Evolutionary conservation across 2,329 filamentous ascomycete genomes (phyloP).

Genomic region (Sporothrix pallida): DNA sequence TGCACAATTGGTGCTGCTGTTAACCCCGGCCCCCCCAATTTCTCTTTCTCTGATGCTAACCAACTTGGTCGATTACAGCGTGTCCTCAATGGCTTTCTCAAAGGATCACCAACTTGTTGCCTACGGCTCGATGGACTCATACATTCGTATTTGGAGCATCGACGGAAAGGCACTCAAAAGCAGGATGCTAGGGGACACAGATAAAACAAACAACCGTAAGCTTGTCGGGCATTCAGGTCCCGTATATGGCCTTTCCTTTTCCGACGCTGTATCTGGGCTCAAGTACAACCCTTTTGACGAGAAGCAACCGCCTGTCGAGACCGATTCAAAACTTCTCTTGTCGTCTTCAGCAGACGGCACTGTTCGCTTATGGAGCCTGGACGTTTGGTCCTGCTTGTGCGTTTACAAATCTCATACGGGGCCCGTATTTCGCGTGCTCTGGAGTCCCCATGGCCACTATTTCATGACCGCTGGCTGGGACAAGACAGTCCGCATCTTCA

Average conservation of each 20-base stretch:
- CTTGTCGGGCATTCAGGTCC: slow-evolving; percentile 89
- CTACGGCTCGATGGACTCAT: slow-evolving; percentile 89
- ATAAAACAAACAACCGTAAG: slow-evolving; percentile 69
- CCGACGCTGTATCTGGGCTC: slow-evolving; percentile 66
- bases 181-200: slow-evolving; percentile 63
- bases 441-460: slow-evolving; percentile 94
- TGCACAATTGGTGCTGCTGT: not conserved
- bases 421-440: slow-evolving; percentile 85
- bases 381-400: slow-evolving; percentile 89
- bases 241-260: slow-evolving; percentile 89
- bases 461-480: slow-evolving; percentile 89
- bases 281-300: slow-evolving; percentile 59
- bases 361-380: slow-evolving; percentile 89
- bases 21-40: not conserved
- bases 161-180: slow-evolving; percentile 82
- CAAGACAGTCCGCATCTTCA: slow-evolving; percentile 88
- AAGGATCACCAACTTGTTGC: slow-evolving; percentile 87
- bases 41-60: not conserved
- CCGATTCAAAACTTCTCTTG: slow-evolving; percentile 74
- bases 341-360: slow-evolving; percentile 88
- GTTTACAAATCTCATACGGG: slow-evolving; percentile 93
- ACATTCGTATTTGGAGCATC: slow-evolving; percentile 92
- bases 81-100: slow-evolving; percentile 95
- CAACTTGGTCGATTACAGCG: slow-evolving; percentile 52
- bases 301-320: slow-evolving; percentile 54